Evolutionary conservation across 495 filamentous ascomycete genomes (phyloP).

Genomic region (Evernia prunastri): DNA sequence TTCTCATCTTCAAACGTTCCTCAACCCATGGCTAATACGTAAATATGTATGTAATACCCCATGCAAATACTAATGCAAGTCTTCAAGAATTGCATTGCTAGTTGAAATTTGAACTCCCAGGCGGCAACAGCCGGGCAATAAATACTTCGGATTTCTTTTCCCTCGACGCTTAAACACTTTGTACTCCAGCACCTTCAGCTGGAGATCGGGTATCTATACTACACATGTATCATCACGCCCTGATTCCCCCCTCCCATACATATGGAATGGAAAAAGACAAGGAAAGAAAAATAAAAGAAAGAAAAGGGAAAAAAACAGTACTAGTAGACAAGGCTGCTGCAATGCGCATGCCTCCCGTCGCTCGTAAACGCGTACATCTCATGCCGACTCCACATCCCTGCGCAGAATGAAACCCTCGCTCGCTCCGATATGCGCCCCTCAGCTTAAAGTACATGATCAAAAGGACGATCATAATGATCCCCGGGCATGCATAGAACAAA

Average conservation of each 20-base stretch:
- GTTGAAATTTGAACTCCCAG: too few species aligned
- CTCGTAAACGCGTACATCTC: slow-evolving; percentile 13
- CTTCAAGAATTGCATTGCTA: too few species aligned
- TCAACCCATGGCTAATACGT: too few species aligned
- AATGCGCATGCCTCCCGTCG: slow-evolving; percentile 7
- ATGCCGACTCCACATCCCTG: slow-evolving; percentile 6
- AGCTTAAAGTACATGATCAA: slow-evolving; percentile 15
- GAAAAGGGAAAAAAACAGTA: neutral
- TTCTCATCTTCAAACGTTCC: too few species aligned
- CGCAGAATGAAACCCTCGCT: slow-evolving; percentile 5
- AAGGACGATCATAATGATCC: slow-evolving; percentile 4
- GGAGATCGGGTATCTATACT: slow-evolving; percentile 17
- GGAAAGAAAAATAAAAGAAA: too few species aligned
- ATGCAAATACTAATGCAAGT: too few species aligned
- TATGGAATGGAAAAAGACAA: neutral
- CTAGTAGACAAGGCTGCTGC: neutral
- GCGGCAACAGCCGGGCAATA: too few species aligned
- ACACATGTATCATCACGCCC: slow-evolving; percentile 9
- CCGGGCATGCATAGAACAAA: neutral
- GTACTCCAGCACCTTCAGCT: too few species aligned
- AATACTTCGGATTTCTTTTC: neutral
- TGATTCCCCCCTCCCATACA: neutral
- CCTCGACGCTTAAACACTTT: too few species aligned
- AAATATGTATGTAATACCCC: too few species aligned
- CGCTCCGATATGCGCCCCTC: neutral